Evolutionary conservation across 1,284 basidiomycete genomes (phyloP).

Genomic region (Earliella scabrosa): DNA sequence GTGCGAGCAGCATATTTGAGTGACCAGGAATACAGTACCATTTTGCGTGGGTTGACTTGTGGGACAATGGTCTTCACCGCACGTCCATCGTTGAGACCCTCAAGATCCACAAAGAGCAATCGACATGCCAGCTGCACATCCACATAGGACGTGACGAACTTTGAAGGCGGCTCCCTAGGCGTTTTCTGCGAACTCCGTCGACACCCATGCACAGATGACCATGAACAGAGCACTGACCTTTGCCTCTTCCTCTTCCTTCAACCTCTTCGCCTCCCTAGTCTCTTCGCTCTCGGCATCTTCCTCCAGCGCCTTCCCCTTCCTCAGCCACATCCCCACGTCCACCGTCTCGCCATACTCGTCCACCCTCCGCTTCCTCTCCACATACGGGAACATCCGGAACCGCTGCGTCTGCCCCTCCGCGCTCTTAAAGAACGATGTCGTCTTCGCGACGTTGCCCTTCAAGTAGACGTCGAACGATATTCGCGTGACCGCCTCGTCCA

Average conservation of each 20-base stretch:
- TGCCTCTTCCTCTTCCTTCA: conserved; percentile 79
- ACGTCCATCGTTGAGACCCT: conserved; percentile 94
- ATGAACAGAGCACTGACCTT: conserved; percentile 53
- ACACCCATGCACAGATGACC: conserved; percentile 8
- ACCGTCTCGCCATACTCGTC: conserved; percentile 97
- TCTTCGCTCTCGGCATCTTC: conserved; percentile 87
- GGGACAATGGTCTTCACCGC: conserved; percentile 97
- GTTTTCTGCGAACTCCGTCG: conserved; percentile 52
- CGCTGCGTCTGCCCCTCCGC: conserved; percentile 71
- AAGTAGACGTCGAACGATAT: conserved; percentile 96
- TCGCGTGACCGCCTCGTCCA: conserved; percentile 73
- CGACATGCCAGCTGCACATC: conserved; percentile 84
- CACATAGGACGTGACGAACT: conserved; percentile 80
- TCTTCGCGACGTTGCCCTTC: conserved; percentile 88
- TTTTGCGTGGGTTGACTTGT: conserved; percentile 94
- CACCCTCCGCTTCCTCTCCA: conserved; percentile 90
- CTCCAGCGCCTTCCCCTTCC: conserved; percentile 87
- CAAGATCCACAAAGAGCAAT: conserved; percentile 92
- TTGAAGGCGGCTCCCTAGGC: conserved; percentile 86
- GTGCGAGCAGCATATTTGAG: background rate
- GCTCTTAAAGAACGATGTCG: conserved; percentile 84
- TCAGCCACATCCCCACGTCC: conserved; percentile 92
- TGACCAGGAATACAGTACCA: conserved; percentile 45
- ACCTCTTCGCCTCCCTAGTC: conserved; percentile 72
- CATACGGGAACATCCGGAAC: conserved; percentile 97